Percentiles rank a stretch among this genome's conserved stretches.
phyloP scores from a whole-genome alignment of 495 filamentous ascomycete species.

The Penicillium diatomitis region DNA sequence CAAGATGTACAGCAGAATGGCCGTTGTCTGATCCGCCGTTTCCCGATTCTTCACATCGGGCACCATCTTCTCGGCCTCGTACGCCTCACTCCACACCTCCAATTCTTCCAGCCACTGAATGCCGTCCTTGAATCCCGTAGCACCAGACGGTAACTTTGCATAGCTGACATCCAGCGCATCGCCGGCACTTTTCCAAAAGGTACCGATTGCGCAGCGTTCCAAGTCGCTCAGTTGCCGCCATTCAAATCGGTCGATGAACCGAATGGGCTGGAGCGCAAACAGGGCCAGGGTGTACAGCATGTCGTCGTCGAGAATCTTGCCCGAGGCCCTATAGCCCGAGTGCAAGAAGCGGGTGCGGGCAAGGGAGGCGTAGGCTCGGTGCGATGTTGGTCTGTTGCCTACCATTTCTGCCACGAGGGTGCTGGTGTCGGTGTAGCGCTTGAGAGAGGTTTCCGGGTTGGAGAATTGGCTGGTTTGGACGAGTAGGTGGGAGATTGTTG shows the following conservation, averaged over 20 bases:
- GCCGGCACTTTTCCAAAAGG: slow-evolving; percentile 56
- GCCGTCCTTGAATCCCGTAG: slow-evolving; percentile 46
- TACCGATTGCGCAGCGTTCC: slow-evolving; percentile 56
- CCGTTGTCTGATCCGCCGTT: slow-evolving; percentile 46
- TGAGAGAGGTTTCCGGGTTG: slow-evolving; percentile 39
- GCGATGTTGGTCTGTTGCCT: slow-evolving; percentile 35
- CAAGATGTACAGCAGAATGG: slow-evolving; percentile 49
- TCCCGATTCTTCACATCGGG: slow-evolving; percentile 44
- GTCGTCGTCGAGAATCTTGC: slow-evolving; percentile 54
- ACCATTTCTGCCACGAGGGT: slow-evolving; percentile 50
- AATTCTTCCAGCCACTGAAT: slow-evolving; percentile 59
- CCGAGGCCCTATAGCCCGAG: slow-evolving; percentile 44
- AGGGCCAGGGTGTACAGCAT: slow-evolving; percentile 60
- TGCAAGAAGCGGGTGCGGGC: slow-evolving; percentile 63
- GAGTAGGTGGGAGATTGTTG: slow-evolving; percentile 49
- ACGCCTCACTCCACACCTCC: slow-evolving; percentile 45
- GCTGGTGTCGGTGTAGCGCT: slow-evolving; percentile 57
- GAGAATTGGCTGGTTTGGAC: slow-evolving; percentile 51
- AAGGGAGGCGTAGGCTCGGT: slow-evolving; percentile 41
- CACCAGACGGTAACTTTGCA: slow-evolving; percentile 26
- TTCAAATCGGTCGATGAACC: slow-evolving; percentile 51
- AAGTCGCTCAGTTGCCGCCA: slow-evolving; percentile 54
- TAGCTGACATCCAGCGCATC: slow-evolving; percentile 54
- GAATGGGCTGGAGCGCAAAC: slow-evolving; percentile 49
- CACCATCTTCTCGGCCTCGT: slow-evolving; percentile 50